A percentile compares a stretch with the other conserved stretches of the same genome.
Evolutionary conservation across 805 yeast genomes (phyloP).

Genomic region (Wickerhamia fluorescens): DNA sequence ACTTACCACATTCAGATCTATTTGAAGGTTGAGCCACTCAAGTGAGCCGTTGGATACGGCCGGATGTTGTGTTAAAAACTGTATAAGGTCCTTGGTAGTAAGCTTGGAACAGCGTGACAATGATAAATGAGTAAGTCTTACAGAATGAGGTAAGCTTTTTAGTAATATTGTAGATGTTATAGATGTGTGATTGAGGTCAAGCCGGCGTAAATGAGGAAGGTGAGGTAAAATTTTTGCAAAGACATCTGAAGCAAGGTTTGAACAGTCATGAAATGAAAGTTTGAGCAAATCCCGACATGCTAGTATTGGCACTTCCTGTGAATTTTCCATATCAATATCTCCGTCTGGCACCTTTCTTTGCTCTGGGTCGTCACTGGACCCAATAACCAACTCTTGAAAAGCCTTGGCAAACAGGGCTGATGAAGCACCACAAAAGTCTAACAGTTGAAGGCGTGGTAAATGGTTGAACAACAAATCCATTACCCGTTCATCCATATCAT

Average conservation of each 20-base stretch:
- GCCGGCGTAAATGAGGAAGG: conserved; percentile 48
- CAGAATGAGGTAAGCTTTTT: conserved; percentile 44
- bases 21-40: conserved; percentile 61
- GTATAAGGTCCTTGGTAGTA: conserved; percentile 64
- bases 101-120: conserved; percentile 48
- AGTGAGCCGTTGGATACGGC: conserved; percentile 43
- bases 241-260: conserved; percentile 57
- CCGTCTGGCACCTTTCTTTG: background rate
- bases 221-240: conserved; percentile 53
- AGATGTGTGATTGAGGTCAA: conserved; percentile 79
- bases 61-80: conserved; percentile 67
- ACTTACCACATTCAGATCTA: conserved; percentile 55
- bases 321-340: conserved; percentile 5
- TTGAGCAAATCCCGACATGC: conserved; percentile 23
- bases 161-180: conserved; percentile 57
- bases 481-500: conserved; percentile 61
- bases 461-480: conserved; percentile 48
- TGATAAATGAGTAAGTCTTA: conserved; percentile 68
- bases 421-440: conserved; percentile 88
- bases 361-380: conserved; percentile 7
- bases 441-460: conserved; percentile 50
- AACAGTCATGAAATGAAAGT: conserved; percentile 82
- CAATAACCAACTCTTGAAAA: conserved; percentile 38
- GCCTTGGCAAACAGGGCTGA: conserved; percentile 55
- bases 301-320: conserved; percentile 2